Evolutionary conservation across 140 eudicot genomes (phyloP).

Genomic region (Ambrosia hybrid): DNA sequence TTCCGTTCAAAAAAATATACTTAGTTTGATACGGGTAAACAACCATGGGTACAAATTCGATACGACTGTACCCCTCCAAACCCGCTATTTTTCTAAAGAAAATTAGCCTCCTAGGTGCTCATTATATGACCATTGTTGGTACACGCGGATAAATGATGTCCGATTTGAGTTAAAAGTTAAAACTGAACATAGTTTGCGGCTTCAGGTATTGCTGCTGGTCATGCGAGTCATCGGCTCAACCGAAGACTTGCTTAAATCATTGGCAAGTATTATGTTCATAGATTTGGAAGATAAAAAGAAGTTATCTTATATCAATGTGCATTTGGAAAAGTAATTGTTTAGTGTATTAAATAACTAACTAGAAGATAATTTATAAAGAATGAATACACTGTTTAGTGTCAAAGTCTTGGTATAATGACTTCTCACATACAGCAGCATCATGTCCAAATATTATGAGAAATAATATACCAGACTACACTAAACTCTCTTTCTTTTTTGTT

Average conservation of each 20-base stretch:
- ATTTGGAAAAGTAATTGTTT: neutral
- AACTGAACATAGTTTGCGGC: no score
- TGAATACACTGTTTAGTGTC: constrained; percentile 25
- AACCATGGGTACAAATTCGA: no score
- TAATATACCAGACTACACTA: constrained; percentile 26
- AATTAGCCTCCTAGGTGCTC: no score
- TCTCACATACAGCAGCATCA: constrained; percentile 23
- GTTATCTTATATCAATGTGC: neutral
- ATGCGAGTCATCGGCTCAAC: neutral
- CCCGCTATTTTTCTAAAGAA: no score
- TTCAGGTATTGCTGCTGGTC: neutral
- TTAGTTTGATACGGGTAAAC: no score
- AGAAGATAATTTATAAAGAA: constrained; percentile 5
- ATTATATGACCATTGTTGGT: no score
- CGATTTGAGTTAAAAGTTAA: no score
- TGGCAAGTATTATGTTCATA: no score
- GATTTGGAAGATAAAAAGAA: neutral
- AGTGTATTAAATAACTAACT: constrained; percentile 9
- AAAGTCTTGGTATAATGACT: constrained; percentile 26
- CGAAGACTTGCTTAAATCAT: neutral
- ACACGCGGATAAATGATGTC: no score
- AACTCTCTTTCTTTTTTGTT: constrained; percentile 11
- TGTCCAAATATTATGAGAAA: constrained; percentile 32
- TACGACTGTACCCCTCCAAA: no score
- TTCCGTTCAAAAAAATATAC: no score